Percentiles rank a stretch among this genome's conserved stretches.
These are phyloP conservation scores for Oenanthe javanica DNA, from an alignment of 140 eudicot species.

Conservation along the genomic window DNA sequence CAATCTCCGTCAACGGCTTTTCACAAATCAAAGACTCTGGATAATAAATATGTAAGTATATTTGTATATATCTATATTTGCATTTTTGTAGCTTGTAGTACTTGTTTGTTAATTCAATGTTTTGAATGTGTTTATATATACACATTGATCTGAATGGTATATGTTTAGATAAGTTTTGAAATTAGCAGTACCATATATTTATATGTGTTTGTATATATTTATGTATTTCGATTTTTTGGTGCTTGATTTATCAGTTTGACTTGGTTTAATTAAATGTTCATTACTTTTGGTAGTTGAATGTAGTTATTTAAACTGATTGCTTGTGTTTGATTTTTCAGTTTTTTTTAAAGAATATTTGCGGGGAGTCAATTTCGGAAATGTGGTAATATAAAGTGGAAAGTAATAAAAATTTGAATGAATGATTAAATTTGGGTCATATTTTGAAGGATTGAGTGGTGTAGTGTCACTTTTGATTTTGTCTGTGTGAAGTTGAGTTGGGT, in stretches of 20 bases:
- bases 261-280: neutral
- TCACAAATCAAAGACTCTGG: constrained; percentile 81
- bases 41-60: constrained; percentile 48
- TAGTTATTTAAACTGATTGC: neutral
- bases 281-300: neutral
- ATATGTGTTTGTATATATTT: neutral
- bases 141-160: neutral
- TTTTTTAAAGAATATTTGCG: neutral
- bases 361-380: neutral
- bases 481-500: neutral
- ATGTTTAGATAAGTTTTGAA: neutral
- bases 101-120: neutral
- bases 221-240: neutral
- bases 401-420: no score
- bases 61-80: no score
- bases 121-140: neutral
- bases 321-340: neutral
- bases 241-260: neutral
- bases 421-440: neutral
- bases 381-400: neutral
- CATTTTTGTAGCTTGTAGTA: neutral
- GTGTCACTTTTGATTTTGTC: neutral
- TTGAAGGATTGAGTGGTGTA: neutral
- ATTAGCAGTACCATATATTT: neutral
- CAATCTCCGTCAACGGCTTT: constrained; percentile 60